Percentiles rank a stretch among this genome's conserved stretches.
Evolutionary conservation across 1,284 basidiomycete genomes (phyloP).

Genomic region (Tylopilus orsonianus): DNA sequence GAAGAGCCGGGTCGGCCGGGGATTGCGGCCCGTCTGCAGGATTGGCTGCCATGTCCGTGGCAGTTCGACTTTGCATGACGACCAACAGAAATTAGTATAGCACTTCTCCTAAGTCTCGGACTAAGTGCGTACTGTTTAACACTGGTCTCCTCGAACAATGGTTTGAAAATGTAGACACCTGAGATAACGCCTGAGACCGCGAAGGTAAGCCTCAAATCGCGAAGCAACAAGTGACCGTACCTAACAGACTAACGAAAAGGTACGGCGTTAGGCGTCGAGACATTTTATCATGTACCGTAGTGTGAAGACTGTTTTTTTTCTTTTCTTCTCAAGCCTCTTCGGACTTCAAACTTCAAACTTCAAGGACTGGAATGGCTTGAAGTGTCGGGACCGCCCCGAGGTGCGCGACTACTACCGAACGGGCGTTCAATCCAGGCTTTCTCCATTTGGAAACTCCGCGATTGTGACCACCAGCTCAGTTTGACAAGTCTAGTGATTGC

Average conservation of each 20-base stretch:
- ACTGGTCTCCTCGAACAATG: constrained; percentile 33
- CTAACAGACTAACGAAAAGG: constrained; percentile 31
- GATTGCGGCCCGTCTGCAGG: constrained; percentile 8
- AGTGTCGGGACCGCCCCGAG: not conserved
- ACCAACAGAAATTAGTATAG: constrained; percentile 4
- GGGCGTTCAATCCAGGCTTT: constrained; percentile 8
- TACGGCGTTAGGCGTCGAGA: constrained; percentile 29
- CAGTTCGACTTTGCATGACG: constrained; percentile 14
- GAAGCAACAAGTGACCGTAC: too few species aligned
- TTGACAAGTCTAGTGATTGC: not conserved
- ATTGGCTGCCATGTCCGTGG: constrained; percentile 1
- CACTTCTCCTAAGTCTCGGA: not conserved
- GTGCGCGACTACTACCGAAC: too few species aligned
- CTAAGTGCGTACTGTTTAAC: constrained; percentile 16
- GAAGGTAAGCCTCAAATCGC: too few species aligned
- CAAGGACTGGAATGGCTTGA: not conserved
- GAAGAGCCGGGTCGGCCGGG: not conserved
- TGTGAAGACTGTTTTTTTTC: constrained; percentile 27
- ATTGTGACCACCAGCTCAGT: constrained; percentile 4
- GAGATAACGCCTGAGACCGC: constrained; percentile 50
- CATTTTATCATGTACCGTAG: constrained; percentile 22
- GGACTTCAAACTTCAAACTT: not conserved
- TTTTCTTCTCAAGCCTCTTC: too few species aligned
- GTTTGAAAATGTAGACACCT: constrained; percentile 62
- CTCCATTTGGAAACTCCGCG: constrained; percentile 37